phyloP scores from a whole-genome alignment of 2,329 filamentous ascomycete genomes.

The Cercospora nicotianae region DNA sequence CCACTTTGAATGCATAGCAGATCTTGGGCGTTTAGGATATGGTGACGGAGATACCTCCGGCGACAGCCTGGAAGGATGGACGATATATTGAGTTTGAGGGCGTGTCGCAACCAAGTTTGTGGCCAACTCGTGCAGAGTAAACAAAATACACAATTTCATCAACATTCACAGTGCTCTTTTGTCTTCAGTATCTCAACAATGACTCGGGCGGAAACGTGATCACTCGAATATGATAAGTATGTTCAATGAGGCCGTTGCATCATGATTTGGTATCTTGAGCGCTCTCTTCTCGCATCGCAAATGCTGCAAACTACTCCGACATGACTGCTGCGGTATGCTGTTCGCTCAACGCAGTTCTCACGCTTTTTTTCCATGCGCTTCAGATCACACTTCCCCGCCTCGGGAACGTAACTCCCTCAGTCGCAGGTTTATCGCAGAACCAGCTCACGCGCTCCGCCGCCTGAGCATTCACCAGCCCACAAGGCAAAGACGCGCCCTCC shows the following conservation, averaged over 20 bases:
- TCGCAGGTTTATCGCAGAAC: conserved; percentile 87
- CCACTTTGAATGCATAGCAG: not conserved
- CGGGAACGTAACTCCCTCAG: conserved; percentile 82
- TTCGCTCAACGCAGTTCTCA: not conserved
- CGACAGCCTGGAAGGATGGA: not conserved
- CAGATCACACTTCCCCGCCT: conserved; percentile 60
- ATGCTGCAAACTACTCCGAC: not conserved
- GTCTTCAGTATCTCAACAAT: not conserved
- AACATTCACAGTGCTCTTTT: too few species aligned
- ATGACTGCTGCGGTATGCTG: not conserved
- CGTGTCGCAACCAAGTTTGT: not conserved
- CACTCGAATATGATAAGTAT: not conserved
- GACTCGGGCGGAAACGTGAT: not conserved
- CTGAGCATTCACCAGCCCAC: conserved; percentile 80
- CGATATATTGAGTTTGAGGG: not conserved
- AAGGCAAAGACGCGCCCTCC: conserved; percentile 72
- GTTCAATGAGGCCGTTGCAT: conserved; percentile 7
- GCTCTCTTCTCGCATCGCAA: not conserved
- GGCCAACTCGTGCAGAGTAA: not conserved
- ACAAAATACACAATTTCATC: not conserved
- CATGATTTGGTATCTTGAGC: conserved; percentile 1
- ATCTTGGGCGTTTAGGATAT: not conserved
- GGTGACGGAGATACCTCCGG: not conserved
- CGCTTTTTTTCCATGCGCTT: not conserved
- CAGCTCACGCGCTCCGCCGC: conserved; percentile 86